Evolutionary conservation across 2,329 filamentous ascomycete genomes (phyloP).

Genomic region (Aspergillus ibericus): DNA sequence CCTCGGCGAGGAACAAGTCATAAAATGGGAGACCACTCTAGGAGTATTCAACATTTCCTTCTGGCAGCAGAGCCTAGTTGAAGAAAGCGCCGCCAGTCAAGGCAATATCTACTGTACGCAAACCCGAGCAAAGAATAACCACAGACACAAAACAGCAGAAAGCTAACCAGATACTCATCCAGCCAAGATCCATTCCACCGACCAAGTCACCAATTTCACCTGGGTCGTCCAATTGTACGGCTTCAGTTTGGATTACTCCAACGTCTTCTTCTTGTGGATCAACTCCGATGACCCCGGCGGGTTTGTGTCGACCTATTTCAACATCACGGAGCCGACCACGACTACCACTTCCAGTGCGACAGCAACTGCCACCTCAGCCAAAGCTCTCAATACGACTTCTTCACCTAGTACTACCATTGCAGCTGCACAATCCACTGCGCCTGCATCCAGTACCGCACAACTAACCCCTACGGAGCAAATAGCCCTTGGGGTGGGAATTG

Average conservation of each 20-base stretch:
- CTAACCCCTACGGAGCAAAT: slow-evolving; percentile 9
- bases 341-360: neutral
- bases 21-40: slow-evolving; percentile 9
- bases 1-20: slow-evolving; percentile 2
- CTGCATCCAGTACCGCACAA: neutral
- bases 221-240: slow-evolving; percentile 21
- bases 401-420: neutral
- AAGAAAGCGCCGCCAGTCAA: slow-evolving; percentile 9
- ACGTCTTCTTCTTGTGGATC: slow-evolving; percentile 21
- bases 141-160: no score
- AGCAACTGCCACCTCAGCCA: neutral
- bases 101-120: slow-evolving; percentile 16
- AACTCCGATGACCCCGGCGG: slow-evolving; percentile 12
- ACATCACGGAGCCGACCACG: slow-evolving; percentile 15
- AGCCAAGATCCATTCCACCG: slow-evolving; percentile 14
- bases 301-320: no score
- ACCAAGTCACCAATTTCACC: slow-evolving; percentile 17
- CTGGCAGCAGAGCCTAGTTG: slow-evolving; percentile 15
- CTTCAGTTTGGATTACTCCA: slow-evolving; percentile 15
- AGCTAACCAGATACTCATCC: no score
- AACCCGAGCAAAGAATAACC: neutral
- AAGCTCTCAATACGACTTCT: neutral
- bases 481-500: slow-evolving; percentile 13
- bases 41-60: slow-evolving; percentile 17
- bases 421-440: neutral